Base-by-base conservation (phyloP, 495 filamentous ascomycete species). In the Aspergillus heteromorphus region DNA sequence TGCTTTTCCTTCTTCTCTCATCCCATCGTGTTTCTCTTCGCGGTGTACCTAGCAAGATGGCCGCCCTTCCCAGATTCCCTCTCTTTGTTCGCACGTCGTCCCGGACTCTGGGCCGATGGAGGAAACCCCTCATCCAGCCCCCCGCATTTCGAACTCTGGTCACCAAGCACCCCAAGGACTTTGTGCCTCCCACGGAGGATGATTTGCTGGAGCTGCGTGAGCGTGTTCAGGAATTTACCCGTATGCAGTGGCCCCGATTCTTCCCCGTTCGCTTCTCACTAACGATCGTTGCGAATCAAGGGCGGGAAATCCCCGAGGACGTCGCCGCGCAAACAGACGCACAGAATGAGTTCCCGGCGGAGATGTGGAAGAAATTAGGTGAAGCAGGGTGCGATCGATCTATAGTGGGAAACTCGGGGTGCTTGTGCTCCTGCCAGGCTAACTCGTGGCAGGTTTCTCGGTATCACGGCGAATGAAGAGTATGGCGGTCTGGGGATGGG, bases 351-450 rank as follows among this genome's bases (percentile, higher is more conserved):
- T 98, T 98, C 64, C 93, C 93, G 0, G 74, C 78, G 2, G 82
- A 87, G 9, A 95, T 98, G 88, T 98, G 93, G 93, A 77, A 79
- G 69, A 97, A 96, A 69, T 73, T 98, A 18, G 93, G 93, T 20
- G 84, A 89, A 56, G 93, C 93, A 40, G 95, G 83, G 73, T 82
- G 71, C 45, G 9, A n/a, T 7, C 9, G 25, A n/a, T 10, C 17
- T 2, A 10, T 10, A 23, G 1, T 21, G 1, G 6, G 38, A 19
- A 17, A 6, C 8, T 31, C 16, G 45, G 23, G 14, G 14, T 2
- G 17, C 17, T 23, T 36, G 6, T 27, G 25, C 41, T 29, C 54
- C 50, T 54, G 18, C 63, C 60, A 56, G 40, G 57, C 45, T 25
- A 14, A 49, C 1, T 6, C 6, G 2, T 45, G 0, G 6, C 40